Base-by-base conservation (phyloP, 2,329 filamentous ascomycete genomes). In the Aspergillus caelatus region DNA sequence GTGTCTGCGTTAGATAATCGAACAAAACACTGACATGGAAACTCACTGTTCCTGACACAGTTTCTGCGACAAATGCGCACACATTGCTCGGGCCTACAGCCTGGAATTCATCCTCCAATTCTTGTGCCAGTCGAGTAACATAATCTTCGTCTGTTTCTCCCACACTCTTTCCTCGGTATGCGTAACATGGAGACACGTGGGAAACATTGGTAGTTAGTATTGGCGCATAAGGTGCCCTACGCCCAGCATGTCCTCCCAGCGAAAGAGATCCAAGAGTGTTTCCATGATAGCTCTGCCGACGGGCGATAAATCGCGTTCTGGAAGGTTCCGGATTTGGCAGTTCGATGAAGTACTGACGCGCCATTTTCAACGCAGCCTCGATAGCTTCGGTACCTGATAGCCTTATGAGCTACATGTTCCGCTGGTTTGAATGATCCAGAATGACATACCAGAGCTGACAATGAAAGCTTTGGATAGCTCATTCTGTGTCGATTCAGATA, bases 61-160 rank as follows among this genome's bases (percentile, higher is more conserved):
- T 81, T 70, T 86, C 84, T 0, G 81, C 83, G 1, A 85, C 70
- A 61, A 86, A 85, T 0, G 82, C 83, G 70, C 66, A 68, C 23
- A 72, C 69, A 9, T 32, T 84, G 1, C 81, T 71, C 0, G 84
- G 79, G 0, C 83, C 84, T 0, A 86, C 56, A 0, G 75, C 69
- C 14, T 77, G 72, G 12, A 86, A 81, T 66, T 86, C 82, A 0
- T 74, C 72, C 23, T 86, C 83, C 0, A 86, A 67, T 60, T 86
- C 83, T 1, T 71, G 66, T 0, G 79, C 75, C 0, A 86, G 73
- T 0, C 80, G 71, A 0, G 58, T 39, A 0, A 81, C 78, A 56
- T 81, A 86, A 5, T 74, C 70, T 1, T 74, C 75, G 16, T 82
- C 78, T 0, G 68, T 77, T 65, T 83, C 80, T 0, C 69, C 68